Evolutionary conservation across 371 early-diverging fungal species (phyloP), one percentile per base, ranked within the genome.

Genomic region (Haplosporangium sp.): DNA sequence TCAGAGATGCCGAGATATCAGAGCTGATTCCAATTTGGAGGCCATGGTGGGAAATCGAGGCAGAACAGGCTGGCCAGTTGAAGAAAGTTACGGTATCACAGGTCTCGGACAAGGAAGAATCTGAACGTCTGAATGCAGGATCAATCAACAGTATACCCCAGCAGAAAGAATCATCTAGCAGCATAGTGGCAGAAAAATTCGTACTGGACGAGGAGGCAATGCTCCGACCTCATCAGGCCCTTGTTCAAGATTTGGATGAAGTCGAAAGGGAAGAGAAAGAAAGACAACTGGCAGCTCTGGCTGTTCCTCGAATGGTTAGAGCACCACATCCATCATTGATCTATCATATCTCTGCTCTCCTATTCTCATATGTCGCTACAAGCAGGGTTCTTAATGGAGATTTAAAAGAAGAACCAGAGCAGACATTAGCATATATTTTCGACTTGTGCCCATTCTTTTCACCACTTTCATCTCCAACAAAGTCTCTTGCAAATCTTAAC

Each of bases 31-130:
- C 72, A 1, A 44, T 81, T 9, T 81, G 82, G 82, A 45, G 66
- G 37, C 82, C 82, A 2, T 81, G 82, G 82, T 81, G 82, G 82
- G 82, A 81, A 19, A 39, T 69, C 4, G 82, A 81, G 38, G 82
- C 75, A 15, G 76, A 81, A 40, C 62, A 81, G 48, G 50, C 65
- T 9, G 82, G 76, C 1, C 75, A 81, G n/a, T 34, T 81, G 20
- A 68, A 72, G 42, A 67, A 66, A 50, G 63, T 64, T 38, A 34
- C 45, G 10, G 68, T 70, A 4, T 59, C 74, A 5, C 59, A 74
- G 42, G 59, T 67, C 13, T 35, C 38, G 9, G 56, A 61, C 34
- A 53, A 52, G 15, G 67, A 67, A 3, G 67, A 75, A 1, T 55
- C 61, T 0, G 56, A 44, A 10, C 60, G 65, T 37, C 10, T 68